Evolutionary conservation across 2,329 filamentous ascomycete genomes (phyloP), one percentile per base, ranked within the genome.

Genomic region (Alternaria sp.): DNA sequence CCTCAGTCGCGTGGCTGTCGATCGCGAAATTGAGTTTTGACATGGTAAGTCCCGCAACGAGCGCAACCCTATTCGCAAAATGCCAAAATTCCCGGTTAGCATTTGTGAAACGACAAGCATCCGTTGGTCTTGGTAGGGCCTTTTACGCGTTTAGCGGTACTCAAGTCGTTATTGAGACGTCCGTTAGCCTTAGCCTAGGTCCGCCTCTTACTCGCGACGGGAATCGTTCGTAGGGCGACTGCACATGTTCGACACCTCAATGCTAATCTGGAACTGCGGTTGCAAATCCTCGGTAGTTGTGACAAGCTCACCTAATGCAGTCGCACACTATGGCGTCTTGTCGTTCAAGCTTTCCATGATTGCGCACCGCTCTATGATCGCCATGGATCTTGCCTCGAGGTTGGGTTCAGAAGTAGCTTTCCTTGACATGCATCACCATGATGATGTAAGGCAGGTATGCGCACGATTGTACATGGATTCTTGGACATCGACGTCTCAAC

Each of bases 1-100:
- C 40, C 23, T 23, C 43, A 26, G 11, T 32, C 57, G 25, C 19
- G 36, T 45, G 25, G 51, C 49, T 52, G 40, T 13, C 36, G 57
- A 44, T 59, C 43, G 26, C 40, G 13, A 53, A 28, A 49, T 30
- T 49, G 32, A 59, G 50, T 52, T 59, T 54, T 59, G 40, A 55
- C 57, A 25, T 25, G 57, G 40, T 30, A 43, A 17, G 25, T 53
- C 50, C 49, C 26, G 43, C 57, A 51, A 23, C 40, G 28, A 36
- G 19, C 47, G 47, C 43, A 59, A 54, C 40, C 21, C 26, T 55
- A 55, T 47, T 32, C 26, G 30, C 3, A 21, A 10, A 17, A 5
- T 32, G 47, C 26, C 19, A 51, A 51, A 32, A 17, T 51, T 21
- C 47, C 47, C 11, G 47, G 47, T 17, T 32, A 21, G 30, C 9